A percentile compares a stretch with the other conserved stretches of the same genome.
These are phyloP conservation scores for Boeremia exigua DNA, from an alignment of 2,329 filamentous ascomycete species.

Conservation along the genomic window DNA sequence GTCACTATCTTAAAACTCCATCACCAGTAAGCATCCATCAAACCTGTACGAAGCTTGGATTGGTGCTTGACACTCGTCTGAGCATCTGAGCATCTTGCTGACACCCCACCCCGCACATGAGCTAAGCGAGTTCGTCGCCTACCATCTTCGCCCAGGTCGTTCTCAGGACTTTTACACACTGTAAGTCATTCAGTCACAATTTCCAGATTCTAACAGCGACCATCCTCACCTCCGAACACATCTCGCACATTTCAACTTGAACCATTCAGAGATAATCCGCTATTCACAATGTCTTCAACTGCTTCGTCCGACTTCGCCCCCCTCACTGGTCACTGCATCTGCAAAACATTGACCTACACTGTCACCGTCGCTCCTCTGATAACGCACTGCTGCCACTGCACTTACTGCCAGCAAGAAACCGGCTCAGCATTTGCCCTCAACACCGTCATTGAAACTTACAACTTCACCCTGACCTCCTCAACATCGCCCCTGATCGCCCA, in stretches of 20 bases:
- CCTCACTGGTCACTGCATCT: constrained; percentile 33
- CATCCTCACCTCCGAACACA: too few relatives aligned
- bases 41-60: too few relatives aligned
- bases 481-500: constrained; percentile 33
- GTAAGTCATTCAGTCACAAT: too few relatives aligned
- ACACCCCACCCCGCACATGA: not conserved
- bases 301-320: constrained; percentile 3
- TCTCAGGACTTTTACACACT: too few relatives aligned
- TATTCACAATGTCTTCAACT: not conserved
- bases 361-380: constrained; percentile 40
- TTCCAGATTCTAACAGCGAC: too few relatives aligned
- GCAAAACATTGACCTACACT: constrained; percentile 35
- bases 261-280: not conserved
- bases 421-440: constrained; percentile 51
- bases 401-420: constrained; percentile 55
- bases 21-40: too few relatives aligned
- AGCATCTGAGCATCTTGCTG: not conserved
- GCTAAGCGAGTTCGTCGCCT: not conserved
- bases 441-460: constrained; percentile 51
- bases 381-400: constrained; percentile 58
- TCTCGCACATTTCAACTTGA: too few relatives aligned
- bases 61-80: not conserved
- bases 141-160: not conserved
- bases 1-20: too few relatives aligned
- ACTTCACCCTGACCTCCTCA: constrained; percentile 40